These are phyloP conservation scores for Candida glaebosa DNA, from an alignment of 805 yeast species.

Conservation along the genomic window DNA sequence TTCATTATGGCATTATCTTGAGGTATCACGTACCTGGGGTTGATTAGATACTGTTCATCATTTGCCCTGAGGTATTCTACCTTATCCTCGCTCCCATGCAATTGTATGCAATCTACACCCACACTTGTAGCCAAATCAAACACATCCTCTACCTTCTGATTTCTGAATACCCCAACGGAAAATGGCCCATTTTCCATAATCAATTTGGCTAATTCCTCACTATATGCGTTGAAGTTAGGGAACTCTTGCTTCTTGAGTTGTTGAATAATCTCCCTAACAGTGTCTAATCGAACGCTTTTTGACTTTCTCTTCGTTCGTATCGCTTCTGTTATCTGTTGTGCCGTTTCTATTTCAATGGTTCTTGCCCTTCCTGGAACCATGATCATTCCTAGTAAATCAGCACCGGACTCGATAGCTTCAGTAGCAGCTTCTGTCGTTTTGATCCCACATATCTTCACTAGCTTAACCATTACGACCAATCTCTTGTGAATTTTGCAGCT, in stretches of 20 bases:
- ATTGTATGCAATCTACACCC: slow-evolving; percentile 73
- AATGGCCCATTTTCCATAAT: slow-evolving; percentile 53
- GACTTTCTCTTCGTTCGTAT: slow-evolving; percentile 22
- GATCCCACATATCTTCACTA: slow-evolving; percentile 88
- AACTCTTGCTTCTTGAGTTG: slow-evolving; percentile 11
- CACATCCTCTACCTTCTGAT: slow-evolving; percentile 70
- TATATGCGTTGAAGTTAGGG: slow-evolving; percentile 23
- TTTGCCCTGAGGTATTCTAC: slow-evolving; percentile 52
- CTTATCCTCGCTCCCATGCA: slow-evolving; percentile 67
- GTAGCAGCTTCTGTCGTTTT: slow-evolving; percentile 64
- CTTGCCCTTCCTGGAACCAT: slow-evolving; percentile 80
- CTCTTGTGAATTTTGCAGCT: neutral
- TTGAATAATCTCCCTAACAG: slow-evolving; percentile 15
- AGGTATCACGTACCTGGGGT: slow-evolving; percentile 66
- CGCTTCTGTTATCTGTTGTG: slow-evolving; percentile 22
- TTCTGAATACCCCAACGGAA: slow-evolving; percentile 86
- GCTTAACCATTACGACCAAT: slow-evolving; percentile 13
- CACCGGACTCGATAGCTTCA: slow-evolving; percentile 67
- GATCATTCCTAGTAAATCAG: slow-evolving; percentile 79
- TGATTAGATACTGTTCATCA: slow-evolving; percentile 51
- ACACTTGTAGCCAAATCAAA: slow-evolving; percentile 38
- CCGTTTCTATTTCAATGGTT: slow-evolving; percentile 47
- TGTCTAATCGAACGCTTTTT: slow-evolving; percentile 15
- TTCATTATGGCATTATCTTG: slow-evolving; percentile 41
- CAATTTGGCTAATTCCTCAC: slow-evolving; percentile 17